A percentile compares a stretch with the other conserved stretches of the same genome.
These are phyloP conservation scores for Kwoniella botswanensis DNA, from an alignment of 768 basidiomycete genomes.

Conservation along the genomic window DNA sequence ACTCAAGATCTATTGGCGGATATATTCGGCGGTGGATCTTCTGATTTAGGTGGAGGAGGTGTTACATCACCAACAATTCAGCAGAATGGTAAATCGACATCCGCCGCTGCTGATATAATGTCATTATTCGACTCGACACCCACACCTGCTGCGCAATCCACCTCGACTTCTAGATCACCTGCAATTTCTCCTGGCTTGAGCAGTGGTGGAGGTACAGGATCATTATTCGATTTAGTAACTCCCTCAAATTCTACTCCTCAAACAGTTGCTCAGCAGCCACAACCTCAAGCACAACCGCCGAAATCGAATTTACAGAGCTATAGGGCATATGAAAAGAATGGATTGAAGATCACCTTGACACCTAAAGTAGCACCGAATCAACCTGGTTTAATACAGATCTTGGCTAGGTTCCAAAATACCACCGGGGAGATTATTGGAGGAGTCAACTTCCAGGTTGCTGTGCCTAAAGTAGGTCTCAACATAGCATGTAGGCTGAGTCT, in stretches of 20 bases:
- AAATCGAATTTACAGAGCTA: conserved; percentile 71
- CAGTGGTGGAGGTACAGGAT: conserved; percentile 30
- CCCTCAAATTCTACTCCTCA: conserved; percentile 43
- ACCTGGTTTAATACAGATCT: conserved; percentile 87
- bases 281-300: conserved; percentile 63
- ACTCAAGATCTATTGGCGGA: conserved; percentile 89
- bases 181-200: conserved; percentile 37
- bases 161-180: conserved; percentile 50
- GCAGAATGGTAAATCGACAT: conserved; percentile 60
- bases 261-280: conserved; percentile 61
- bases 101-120: conserved; percentile 80
- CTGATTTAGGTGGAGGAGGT: conserved; percentile 43
- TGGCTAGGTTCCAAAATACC: conserved; percentile 80
- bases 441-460: conserved; percentile 94
- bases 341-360: conserved; percentile 83
- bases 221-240: conserved; percentile 49
- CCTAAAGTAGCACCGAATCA: conserved; percentile 79
- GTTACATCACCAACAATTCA: conserved; percentile 55
- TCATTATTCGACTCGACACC: conserved; percentile 73
- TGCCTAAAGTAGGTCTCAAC: conserved; percentile 74
- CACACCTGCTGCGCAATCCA: conserved; percentile 57
- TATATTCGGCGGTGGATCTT: conserved; percentile 71
- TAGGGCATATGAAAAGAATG: conserved; percentile 89
- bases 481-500: not conserved
- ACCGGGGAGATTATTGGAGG: conserved; percentile 64